Evolutionary conservation across 768 basidiomycete genomes (phyloP), one percentile per base, ranked within the genome.

Genomic region (Amanita pallidorosea): DNA sequence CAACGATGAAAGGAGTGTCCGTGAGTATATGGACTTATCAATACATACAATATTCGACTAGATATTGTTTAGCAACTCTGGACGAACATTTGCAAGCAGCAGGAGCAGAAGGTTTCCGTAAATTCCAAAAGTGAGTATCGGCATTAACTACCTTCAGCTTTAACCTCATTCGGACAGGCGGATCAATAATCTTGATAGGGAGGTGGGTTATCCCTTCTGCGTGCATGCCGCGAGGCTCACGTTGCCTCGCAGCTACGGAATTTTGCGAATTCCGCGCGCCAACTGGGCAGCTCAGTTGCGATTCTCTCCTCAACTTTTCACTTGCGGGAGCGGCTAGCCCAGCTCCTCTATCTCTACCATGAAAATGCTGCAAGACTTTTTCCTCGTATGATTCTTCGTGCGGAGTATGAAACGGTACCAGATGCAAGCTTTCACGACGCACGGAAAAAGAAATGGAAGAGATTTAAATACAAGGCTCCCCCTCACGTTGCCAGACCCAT

Each of bases 361-460:
- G 79, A 84, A 63, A 88, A 87, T 57, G 83, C 84, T 1, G 81
- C 84, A 15, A 80, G 81, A 55, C 71, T 87, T n/a, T 88, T 87
- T 55, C 84, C 83, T 6, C 74, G 79, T 18, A 86, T 83, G 57
- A 66, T 85, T 23, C 50, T 63, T 52, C 68, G 73, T 58, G 57
- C 74, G 57, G 59, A 66, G 59, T 58, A 69, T 51, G 65, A 80
- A 62, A 54, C 56, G 56, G 35, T 56, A 23, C 15, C 58, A 51
- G 60, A 71, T 61, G 51, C 62, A 33, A 59, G 65, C 55, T 54
- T 57, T 29, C 54, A 60, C 42, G 54, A 53, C 17, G 59, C 67
- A 59, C 65, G 65, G 42, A 61, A 60, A 41, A 64, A 66, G 53
- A 60, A 63, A 29, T 56, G 59, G 31, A 66, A 62, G 52, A 58